Evolutionary conservation across 2,329 filamentous ascomycete genomes (phyloP).

Genomic region (Aspergillus uvarum): DNA sequence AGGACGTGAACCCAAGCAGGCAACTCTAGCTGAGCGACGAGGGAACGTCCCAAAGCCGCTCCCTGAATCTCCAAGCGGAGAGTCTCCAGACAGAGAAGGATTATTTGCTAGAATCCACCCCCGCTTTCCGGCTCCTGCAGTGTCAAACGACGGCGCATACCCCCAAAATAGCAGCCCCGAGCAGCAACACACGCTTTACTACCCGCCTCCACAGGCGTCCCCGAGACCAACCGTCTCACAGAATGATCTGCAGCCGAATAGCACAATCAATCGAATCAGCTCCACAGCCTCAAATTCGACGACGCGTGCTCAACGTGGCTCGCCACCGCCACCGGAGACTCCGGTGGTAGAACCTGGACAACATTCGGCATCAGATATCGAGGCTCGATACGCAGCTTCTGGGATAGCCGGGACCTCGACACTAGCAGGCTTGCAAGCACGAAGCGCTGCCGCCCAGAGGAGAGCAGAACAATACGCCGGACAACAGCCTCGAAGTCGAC

Average conservation of each 20-base stretch:
- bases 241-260: conserved; percentile 48
- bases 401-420: conserved; percentile 86
- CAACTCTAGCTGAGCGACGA: conserved; percentile 74
- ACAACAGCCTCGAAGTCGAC: conserved; percentile 40
- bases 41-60: conserved; percentile 74
- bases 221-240: conserved; percentile 27
- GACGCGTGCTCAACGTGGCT: conserved; percentile 85
- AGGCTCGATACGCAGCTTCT: conserved; percentile 85
- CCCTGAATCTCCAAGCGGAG: conserved; percentile 76
- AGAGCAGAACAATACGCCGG: conserved; percentile 74
- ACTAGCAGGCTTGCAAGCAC: conserved; percentile 69
- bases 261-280: conserved; percentile 60
- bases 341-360: conserved; percentile 72
- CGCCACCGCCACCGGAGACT: conserved; percentile 91
- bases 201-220: conserved; percentile 52
- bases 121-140: conserved; percentile 40
- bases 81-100: conserved; percentile 72
- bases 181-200: conserved; percentile 62
- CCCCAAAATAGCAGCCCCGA: conserved; percentile 46
- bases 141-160: conserved; percentile 25
- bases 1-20: conserved; percentile 55
- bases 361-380: conserved; percentile 76
- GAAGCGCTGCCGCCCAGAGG: conserved; percentile 80
- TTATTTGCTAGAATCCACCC: conserved; percentile 68
- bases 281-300: conserved; percentile 94